Evolutionary conservation across 495 filamentous ascomycete species (phyloP).

Genomic region (Amniculicola lignicola): DNA sequence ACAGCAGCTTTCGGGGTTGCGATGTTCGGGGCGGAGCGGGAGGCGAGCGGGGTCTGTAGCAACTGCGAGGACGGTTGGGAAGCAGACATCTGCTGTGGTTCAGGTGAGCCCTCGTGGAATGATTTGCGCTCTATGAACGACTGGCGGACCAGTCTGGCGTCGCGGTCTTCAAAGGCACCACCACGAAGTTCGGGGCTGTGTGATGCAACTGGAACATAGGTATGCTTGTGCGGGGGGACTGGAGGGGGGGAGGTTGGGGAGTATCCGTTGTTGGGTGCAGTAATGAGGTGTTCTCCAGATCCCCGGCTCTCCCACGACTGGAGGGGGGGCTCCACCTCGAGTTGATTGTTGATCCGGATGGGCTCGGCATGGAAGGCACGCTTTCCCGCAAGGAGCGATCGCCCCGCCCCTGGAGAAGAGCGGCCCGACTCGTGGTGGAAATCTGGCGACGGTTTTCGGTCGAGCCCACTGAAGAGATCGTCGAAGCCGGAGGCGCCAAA

Average conservation of each 20-base stretch:
- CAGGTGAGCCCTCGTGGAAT: background rate
- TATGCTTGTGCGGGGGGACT: slow-evolving; percentile 23
- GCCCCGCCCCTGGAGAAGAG: slow-evolving; percentile 1
- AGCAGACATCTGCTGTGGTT: background rate
- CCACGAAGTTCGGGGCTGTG: slow-evolving; percentile 13
- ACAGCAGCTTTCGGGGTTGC: slow-evolving; percentile 13
- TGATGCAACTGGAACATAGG: slow-evolving; percentile 19
- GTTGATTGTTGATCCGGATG: slow-evolving; percentile 20
- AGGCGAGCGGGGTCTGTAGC: slow-evolving; percentile 27
- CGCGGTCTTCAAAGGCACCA: slow-evolving; percentile 23
- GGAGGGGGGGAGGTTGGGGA: slow-evolving; percentile 22
- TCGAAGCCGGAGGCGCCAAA: slow-evolving; percentile 33
- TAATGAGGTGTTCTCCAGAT: slow-evolving; percentile 36
- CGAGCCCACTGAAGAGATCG: slow-evolving; percentile 37
- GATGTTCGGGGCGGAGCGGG: slow-evolving; percentile 25
- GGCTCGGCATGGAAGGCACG: slow-evolving; percentile 32
- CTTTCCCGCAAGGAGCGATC: slow-evolving; percentile 20
- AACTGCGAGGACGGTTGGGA: slow-evolving; percentile 20
- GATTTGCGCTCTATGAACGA: slow-evolving; percentile 17
- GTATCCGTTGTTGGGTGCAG: slow-evolving; percentile 18
- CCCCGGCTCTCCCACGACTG: slow-evolving; percentile 36
- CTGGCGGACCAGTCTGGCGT: slow-evolving; percentile 26
- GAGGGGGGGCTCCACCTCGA: slow-evolving; percentile 34
- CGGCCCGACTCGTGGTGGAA: background rate
- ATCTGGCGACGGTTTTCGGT: slow-evolving; percentile 25